phyloP scores from a whole-genome alignment of 1,284 basidiomycete species.

The Flammula alnicola region DNA sequence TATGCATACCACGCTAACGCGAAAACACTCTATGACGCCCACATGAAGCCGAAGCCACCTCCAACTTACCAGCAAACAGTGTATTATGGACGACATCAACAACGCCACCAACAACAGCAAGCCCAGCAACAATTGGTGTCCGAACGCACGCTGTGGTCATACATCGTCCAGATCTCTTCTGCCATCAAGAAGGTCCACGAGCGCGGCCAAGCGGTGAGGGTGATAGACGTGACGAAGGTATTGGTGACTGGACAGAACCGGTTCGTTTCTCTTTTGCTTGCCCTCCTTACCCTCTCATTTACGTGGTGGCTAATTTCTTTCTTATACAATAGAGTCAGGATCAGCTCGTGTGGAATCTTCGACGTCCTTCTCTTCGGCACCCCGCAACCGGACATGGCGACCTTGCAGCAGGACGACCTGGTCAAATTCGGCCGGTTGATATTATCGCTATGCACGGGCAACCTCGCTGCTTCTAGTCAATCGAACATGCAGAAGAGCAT shows the following conservation, averaged over 20 bases:
- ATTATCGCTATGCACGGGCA: slow-evolving; percentile 80
- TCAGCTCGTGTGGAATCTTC: slow-evolving; percentile 83
- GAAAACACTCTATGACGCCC: slow-evolving; percentile 78
- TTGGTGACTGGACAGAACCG: slow-evolving; percentile 90
- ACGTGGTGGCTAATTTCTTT: background rate
- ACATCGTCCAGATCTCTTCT: slow-evolving; percentile 88
- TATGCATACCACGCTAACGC: slow-evolving; percentile 92
- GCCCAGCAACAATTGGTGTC: slow-evolving; percentile 48
- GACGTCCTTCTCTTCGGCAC: slow-evolving; percentile 85
- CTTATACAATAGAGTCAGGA: slow-evolving; percentile 59
- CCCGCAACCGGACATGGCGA: slow-evolving; percentile 60
- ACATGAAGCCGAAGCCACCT: slow-evolving; percentile 56
- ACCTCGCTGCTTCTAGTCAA: slow-evolving; percentile 57
- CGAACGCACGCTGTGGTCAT: slow-evolving; percentile 94
- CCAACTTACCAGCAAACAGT: slow-evolving; percentile 33
- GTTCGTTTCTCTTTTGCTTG: slow-evolving; percentile 40
- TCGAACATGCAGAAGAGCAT: slow-evolving; percentile 77
- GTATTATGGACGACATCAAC: slow-evolving; percentile 32
- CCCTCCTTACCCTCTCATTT: background rate
- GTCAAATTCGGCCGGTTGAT: slow-evolving; percentile 87
- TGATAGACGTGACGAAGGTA: slow-evolving; percentile 89
- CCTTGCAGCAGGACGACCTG: slow-evolving; percentile 88
- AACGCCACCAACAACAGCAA: slow-evolving; percentile 45
- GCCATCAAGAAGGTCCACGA: slow-evolving; percentile 90
- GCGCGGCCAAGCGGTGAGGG: slow-evolving; percentile 80